Evolutionary conservation across 257 asterid genomes (phyloP).

Genomic region (Jacaranda mimosifolia): DNA sequence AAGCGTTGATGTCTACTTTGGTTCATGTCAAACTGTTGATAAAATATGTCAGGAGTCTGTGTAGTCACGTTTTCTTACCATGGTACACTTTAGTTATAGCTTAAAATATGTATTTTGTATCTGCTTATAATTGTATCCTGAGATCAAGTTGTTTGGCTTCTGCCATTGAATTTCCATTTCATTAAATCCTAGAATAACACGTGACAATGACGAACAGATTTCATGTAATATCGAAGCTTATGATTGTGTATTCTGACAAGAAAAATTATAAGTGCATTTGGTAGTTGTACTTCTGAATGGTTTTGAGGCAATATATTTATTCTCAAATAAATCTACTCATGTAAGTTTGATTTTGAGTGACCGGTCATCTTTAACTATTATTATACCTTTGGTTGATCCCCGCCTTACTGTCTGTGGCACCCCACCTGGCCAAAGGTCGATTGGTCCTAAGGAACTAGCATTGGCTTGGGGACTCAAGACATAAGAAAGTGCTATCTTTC

Average conservation of each 20-base stretch:
- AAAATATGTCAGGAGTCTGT: not conserved
- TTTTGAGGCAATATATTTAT: too few relatives aligned
- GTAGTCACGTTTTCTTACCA: not conserved
- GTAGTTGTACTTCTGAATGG: not conserved
- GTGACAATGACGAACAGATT: not conserved
- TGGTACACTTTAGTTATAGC: not conserved
- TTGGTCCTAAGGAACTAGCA: not conserved
- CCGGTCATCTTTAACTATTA: too few relatives aligned
- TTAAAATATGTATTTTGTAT: not conserved
- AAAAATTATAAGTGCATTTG: not conserved
- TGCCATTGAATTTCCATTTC: not conserved
- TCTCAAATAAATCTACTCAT: too few relatives aligned
- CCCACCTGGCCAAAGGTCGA: too few relatives aligned
- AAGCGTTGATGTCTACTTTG: not conserved
- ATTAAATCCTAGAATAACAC: not conserved
- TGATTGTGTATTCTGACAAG: not conserved
- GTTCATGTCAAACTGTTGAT: conserved; percentile 19
- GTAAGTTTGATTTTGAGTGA: too few relatives aligned
- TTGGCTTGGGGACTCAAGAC: not conserved
- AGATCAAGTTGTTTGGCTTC: not conserved
- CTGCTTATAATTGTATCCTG: not conserved
- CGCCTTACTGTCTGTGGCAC: too few relatives aligned
- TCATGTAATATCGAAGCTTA: not conserved
- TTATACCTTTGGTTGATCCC: too few relatives aligned
- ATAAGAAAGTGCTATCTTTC: not conserved